Evolutionary conservation across 305 asterid species (phyloP).

Genomic region (Solanum hybrid): DNA sequence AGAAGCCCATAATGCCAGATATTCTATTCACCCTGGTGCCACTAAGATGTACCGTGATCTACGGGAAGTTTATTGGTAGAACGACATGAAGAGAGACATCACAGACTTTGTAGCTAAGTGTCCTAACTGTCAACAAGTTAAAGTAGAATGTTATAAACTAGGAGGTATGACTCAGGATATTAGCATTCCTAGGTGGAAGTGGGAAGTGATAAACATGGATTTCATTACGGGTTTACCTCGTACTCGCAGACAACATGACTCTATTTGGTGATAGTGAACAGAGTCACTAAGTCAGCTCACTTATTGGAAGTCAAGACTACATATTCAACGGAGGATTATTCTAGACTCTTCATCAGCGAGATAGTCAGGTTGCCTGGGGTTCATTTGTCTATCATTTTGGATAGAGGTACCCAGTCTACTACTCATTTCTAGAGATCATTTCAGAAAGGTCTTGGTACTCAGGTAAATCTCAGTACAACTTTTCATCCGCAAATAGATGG

Average conservation of each 20-base stretch:
- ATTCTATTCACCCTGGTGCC: background rate
- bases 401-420: background rate
- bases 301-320: background rate
- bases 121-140: background rate
- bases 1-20: background rate
- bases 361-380: background rate
- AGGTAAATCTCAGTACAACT: background rate
- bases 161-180: background rate
- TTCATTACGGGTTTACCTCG: background rate
- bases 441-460: background rate
- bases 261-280: background rate
- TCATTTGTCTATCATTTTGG: background rate
- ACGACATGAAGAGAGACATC: background rate
- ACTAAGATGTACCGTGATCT: background rate
- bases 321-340: background rate
- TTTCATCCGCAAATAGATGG: background rate
- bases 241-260: background rate
- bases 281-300: background rate
- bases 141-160: background rate
- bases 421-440: background rate
- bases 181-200: background rate
- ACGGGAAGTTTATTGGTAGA: background rate
- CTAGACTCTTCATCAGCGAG: background rate
- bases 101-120: background rate
- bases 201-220: background rate